These are phyloP conservation scores for Coemansia asiatica DNA, from an alignment of 192 early-diverging fungal genomes.

Conservation along the genomic window DNA sequence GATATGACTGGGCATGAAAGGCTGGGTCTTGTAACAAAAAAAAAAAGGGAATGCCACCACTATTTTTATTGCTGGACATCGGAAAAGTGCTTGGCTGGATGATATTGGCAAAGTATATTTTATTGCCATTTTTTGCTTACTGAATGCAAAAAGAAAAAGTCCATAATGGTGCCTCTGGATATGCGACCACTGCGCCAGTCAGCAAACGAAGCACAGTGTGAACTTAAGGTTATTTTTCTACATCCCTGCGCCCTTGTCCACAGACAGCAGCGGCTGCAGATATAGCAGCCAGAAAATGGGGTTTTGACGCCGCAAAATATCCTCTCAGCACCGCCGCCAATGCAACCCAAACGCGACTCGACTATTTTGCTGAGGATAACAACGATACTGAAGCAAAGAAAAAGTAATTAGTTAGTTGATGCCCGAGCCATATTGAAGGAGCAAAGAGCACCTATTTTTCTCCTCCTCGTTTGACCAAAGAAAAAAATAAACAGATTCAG, in stretches of 20 bases:
- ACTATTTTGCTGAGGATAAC: background rate
- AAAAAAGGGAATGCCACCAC: background rate
- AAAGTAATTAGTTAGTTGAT: no score
- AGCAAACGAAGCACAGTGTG: background rate
- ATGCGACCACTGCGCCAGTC: background rate
- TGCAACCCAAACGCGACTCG: background rate
- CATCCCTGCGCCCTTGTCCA: background rate
- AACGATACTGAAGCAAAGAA: background rate
- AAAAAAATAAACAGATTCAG: no score
- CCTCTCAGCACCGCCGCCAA: background rate
- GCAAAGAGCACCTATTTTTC: no score
- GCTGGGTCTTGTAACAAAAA: background rate
- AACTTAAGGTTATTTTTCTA: background rate
- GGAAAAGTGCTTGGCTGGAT: background rate
- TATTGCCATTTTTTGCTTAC: no score
- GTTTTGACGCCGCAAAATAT: background rate
- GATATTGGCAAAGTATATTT: no score
- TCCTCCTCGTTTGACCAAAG: no score
- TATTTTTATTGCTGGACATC: background rate
- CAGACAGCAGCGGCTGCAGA: background rate
- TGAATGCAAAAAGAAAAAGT: no score
- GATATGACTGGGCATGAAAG: background rate
- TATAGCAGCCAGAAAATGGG: background rate
- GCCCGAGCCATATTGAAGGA: no score
- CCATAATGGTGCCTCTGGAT: background rate